Evolutionary conservation across 306 rosid species (phyloP), one percentile per base, ranked within the genome.

Genomic region (Arachis hypogaea): DNA sequence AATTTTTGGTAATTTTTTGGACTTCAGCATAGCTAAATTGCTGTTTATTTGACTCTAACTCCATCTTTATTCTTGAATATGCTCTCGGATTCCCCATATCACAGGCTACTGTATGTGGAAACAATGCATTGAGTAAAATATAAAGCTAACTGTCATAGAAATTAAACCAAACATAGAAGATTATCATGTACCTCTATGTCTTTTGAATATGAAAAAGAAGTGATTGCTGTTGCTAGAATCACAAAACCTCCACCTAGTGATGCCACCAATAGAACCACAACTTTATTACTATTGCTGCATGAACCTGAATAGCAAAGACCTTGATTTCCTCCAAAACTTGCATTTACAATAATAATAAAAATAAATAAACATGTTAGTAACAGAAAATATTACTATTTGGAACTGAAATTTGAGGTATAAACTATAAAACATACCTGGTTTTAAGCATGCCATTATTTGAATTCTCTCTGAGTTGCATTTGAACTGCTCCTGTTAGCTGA

Each of bases 1-100:
- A 82, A 67, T 87, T 84, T 74, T 50, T 77, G 61, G 86, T 84
- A 8, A 87, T 77, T 33, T 64, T 71, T 33, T 69, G 46, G 56
- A 88, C 76, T 54, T 90, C 90, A 6, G 78, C 47, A 57, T 85
- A 88, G 18, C 85, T 81, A 78, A 88, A 78, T 72, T 81, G 80
- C 36, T 78, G 83, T 42, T 77, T 86, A 28, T 63, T 81, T 22
- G 81, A 75, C 69, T 65, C 87, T 8, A 84, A 64, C 68, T 83
- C 77, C 64, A 43, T 72, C 36, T 3, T 75, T 75, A 80, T 61
- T 73, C 43, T 68, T 7, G 71, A 80, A 55, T 77, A 72, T 30
- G 28, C 49, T n/a, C 12, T 11, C 73, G 3, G 5, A 44, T 62
- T 22, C 10, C 58, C 69, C 44, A 9, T 5, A 10, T 42, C 4